Conservation (phyloP, 2,329 filamentous ascomycete genomes). For the Rasamsonia emersonii region DNA sequence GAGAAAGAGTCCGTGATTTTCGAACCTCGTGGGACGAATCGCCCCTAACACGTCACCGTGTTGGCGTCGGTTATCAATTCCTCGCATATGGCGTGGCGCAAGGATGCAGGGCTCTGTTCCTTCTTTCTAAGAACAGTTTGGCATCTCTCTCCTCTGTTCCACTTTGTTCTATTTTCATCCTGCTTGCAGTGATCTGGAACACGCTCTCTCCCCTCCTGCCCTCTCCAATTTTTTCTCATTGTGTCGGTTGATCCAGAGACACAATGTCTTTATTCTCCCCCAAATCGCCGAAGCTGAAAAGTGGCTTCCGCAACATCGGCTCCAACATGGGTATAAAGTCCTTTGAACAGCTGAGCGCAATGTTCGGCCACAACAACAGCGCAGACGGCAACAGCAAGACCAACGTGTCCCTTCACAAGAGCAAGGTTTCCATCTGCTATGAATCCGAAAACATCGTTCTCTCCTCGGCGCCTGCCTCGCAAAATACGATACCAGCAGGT, state of each 20-base stretch:
- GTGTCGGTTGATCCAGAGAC: background rate
- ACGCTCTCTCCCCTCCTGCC: too few relatives aligned
- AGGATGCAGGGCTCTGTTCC: background rate
- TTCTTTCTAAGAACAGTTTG: background rate
- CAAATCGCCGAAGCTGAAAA: too few relatives aligned
- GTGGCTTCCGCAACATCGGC: background rate
- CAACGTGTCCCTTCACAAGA: too few relatives aligned
- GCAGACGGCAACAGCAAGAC: too few relatives aligned
- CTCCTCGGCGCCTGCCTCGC: background rate
- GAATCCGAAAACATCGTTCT: too few relatives aligned
- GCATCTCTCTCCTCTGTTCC: background rate
- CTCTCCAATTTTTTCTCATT: constrained; percentile 4
- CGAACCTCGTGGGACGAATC: background rate
- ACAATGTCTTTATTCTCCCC: constrained; percentile 1
- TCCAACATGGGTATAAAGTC: background rate
- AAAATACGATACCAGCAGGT: too few relatives aligned
- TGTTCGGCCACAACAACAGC: too few relatives aligned
- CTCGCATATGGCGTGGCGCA: background rate
- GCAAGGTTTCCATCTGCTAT: too few relatives aligned
- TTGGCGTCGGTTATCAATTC: too few relatives aligned
- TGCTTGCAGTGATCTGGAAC: too few relatives aligned
- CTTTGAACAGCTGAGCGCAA: background rate
- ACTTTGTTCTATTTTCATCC: background rate
- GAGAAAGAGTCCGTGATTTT: too few relatives aligned
- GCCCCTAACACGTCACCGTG: background rate